Percentiles rank a stretch among this genome's conserved stretches.
phyloP scores from a whole-genome alignment of 257 asterid species.

The Nicotiana undulata region DNA sequence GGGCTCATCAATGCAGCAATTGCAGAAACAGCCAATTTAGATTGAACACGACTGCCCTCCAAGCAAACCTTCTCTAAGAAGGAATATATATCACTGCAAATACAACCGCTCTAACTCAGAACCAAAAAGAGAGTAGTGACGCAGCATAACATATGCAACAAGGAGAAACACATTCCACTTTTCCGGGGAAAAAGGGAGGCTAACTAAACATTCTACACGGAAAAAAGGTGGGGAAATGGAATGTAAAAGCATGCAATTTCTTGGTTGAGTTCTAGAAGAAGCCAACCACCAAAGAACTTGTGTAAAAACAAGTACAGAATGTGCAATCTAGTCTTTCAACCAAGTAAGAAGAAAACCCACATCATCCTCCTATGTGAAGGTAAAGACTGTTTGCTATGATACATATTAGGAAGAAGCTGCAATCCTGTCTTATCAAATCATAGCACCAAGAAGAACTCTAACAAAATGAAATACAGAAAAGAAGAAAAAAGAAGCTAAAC shows the following conservation, averaged over 20 bases:
- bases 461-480: background rate
- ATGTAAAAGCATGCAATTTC: background rate
- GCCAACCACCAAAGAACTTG: background rate
- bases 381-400: background rate
- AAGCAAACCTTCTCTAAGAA: constrained; percentile 68
- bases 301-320: background rate
- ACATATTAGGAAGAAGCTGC: background rate
- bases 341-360: background rate
- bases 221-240: background rate
- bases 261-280: constrained; percentile 1
- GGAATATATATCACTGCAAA: constrained; percentile 54
- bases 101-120: constrained; percentile 6
- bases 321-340: background rate
- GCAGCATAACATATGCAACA: background rate
- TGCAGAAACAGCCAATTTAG: constrained; percentile 77
- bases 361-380: background rate
- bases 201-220: background rate
- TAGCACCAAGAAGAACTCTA: background rate
- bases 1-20: constrained; percentile 51
- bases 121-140: background rate
- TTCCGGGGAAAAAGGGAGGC: background rate
- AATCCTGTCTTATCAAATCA: background rate
- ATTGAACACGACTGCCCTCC: constrained; percentile 63
- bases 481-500: background rate
- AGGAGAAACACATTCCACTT: background rate